Evolutionary conservation across 2,329 filamentous ascomycete genomes (phyloP).

Genomic region (Lachnellula willkommii): DNA sequence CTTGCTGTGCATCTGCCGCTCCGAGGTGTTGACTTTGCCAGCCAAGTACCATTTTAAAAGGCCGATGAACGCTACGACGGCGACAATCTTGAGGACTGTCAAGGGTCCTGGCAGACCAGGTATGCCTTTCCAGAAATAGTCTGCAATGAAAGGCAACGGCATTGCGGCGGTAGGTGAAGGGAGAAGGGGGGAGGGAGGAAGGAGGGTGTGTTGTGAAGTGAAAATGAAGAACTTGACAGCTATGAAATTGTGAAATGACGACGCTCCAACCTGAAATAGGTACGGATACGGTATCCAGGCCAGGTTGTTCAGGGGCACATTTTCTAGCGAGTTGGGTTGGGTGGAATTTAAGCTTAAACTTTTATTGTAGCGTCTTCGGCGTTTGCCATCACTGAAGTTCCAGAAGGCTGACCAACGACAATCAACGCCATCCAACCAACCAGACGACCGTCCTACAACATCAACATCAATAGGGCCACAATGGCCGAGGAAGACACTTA

Average conservation of each 20-base stretch:
- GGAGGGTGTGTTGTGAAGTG: background rate
- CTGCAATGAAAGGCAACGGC: conserved; percentile 29
- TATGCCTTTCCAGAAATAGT: conserved; percentile 21
- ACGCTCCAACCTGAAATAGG: background rate
- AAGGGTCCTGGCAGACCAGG: conserved; percentile 21
- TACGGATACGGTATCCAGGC: background rate
- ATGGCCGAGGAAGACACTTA: conserved; percentile 50
- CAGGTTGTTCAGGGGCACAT: background rate
- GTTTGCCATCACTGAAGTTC: background rate
- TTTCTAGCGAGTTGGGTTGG: conserved; percentile 2
- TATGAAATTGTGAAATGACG: background rate
- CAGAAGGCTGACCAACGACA: background rate
- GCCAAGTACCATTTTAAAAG: conserved; percentile 70
- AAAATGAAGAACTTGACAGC: background rate
- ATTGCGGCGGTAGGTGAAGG: conserved; percentile 16
- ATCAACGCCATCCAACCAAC: background rate
- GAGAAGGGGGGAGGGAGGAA: background rate
- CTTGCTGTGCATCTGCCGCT: conserved; percentile 86
- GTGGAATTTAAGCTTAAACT: conserved; percentile 21
- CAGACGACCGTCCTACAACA: background rate
- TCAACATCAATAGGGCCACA: background rate
- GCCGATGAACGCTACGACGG: conserved; percentile 47
- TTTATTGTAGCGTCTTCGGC: background rate
- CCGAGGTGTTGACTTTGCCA: conserved; percentile 67
- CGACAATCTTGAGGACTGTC: conserved; percentile 50